A percentile compares a stretch with the other conserved stretches of the same genome.
These are phyloP conservation scores for Coemansia sp. DNA, from an alignment of 192 early-diverging fungal genomes.

Conservation along the genomic window DNA sequence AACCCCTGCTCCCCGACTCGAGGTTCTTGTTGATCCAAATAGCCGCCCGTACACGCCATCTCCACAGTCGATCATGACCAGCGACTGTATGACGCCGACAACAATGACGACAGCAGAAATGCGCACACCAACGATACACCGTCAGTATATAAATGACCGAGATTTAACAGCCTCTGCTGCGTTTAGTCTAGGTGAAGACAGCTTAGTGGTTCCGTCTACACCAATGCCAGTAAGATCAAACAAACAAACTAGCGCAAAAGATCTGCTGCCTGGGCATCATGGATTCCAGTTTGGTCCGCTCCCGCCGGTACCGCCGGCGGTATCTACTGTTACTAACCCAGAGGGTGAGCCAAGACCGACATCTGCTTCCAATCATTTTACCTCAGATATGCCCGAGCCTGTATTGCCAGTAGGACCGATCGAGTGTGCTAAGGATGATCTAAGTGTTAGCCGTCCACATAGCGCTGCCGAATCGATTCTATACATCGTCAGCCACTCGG, in stretches of 20 bases:
- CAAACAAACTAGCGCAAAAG: not conserved
- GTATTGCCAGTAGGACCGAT: no score
- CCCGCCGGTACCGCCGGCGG: conserved; percentile 10
- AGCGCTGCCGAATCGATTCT: conserved; percentile 11
- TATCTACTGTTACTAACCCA: not conserved
- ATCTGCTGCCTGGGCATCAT: conserved; percentile 1
- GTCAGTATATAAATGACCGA: not conserved
- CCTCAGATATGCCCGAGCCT: no score
- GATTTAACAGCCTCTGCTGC: not conserved
- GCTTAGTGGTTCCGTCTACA: conserved; percentile 10
- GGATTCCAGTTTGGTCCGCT: conserved; percentile 22
- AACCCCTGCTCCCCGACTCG: conserved; percentile 30
- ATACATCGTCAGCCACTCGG: conserved; percentile 14
- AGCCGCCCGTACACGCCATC: conserved; percentile 18
- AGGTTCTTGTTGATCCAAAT: conserved; percentile 3
- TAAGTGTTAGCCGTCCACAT: not conserved
- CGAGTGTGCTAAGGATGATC: no score
- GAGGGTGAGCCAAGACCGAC: no score
- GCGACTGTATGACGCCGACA: conserved; percentile 4
- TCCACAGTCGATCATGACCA: conserved; percentile 8
- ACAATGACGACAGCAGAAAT: not conserved
- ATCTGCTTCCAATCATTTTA: not conserved
- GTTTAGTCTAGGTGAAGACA: not conserved
- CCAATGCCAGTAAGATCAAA: conserved; percentile 11
- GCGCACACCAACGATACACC: conserved; percentile 1